Base-by-base conservation (phyloP, 2,329 filamentous ascomycete species). In the Drechslerella dactyloides region DNA sequence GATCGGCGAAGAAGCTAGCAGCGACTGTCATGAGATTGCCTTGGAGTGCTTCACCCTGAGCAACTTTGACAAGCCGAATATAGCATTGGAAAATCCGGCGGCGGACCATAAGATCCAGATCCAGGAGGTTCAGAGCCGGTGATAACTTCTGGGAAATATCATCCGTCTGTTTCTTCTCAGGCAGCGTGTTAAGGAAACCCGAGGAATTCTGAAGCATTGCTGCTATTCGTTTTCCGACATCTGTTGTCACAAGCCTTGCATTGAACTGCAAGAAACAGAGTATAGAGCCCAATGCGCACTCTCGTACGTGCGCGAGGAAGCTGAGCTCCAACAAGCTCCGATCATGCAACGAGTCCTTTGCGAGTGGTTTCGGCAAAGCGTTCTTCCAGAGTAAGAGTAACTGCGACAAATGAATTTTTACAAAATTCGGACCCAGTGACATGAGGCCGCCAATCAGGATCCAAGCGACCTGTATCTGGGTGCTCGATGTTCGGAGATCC, bases 381-480 rank as follows among this genome's bases (percentile, higher is more conserved):
- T 97, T 99, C 80, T 96, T 96, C 94, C 94, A 99, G 5, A 99
- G 82, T 7, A 99, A 82, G 63, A 99, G 86, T 21, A 99, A 84
- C 78, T 99, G 94, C 1, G 93, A 93, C 6, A 99, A 84, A 80
- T 99, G 94, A 23, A 97, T 97, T 81, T 99, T 99, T 80, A 97
- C 93, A 79, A 99, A 99, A 79, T 96, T 97, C 2, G 94, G 93
- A 0, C 94, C 94, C 0, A 99, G 84, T 0, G 93, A 92, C 93
- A 97, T 97, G 61, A 99, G 82, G 0, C 96, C 94, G 40, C 96
- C 94, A 52, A 99, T 96, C 65, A 99, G 82, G 53, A 96, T 96
- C 93, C 94, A 99, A 3, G 94, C 94, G 1, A 99, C 93, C 78
- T 99, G 94, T 23, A 99, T 92, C 78, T 99, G 94, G 0, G 92